Base-by-base conservation (phyloP, 1,284 basidiomycete genomes). In the Golubevia pallescens region DNA sequence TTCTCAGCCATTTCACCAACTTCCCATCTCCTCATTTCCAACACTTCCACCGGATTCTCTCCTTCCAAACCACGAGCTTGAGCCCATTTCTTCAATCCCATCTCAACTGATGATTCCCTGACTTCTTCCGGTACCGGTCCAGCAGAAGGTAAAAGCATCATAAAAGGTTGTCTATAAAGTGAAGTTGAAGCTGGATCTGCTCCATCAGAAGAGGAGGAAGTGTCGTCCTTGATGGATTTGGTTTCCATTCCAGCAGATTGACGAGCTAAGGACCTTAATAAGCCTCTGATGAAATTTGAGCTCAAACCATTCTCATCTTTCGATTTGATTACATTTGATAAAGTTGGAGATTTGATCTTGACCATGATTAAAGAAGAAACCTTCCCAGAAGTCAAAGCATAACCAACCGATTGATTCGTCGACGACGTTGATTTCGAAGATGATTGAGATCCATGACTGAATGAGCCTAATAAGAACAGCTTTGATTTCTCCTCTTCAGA, bases 161-260 rank as follows among this genome's bases (percentile, higher is more conserved):
- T 73, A 54, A 85, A 85, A 1, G 81, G 78, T 61, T 85, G 82
- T 8, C 67, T 55, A 58, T 80, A 77, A 20, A 85, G 67, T 19
- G 71, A 73, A 7, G 62, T 73, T 59, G 73, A 74, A 4, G 68
- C 64, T 7, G 73, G 69, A 3, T 57, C 57, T 10, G 57, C 61
- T n/a, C 42, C 60, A 1, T 58, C 42, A 10, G 56, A 38, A 8
- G 54, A 13, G 0, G 42, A 48, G 28, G 28, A 28, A 48, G 42
- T 48, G 28, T 28, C 28, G 28, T 63, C 23, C 6, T 53, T 58
- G 60, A 84, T 78, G 10, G 66, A 68, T 3, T 57, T 65, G 1
- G 82, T 84, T 32, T 75, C 65, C 70, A 85, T 78, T 2, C 82
- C 82, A 1, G 81, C 82, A 2, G 73, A 71, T 61, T 85, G 82